Evolutionary conservation across 1,284 basidiomycete genomes (phyloP), one percentile per base, ranked within the genome.

Genomic region (Ceratobasidium sp.): DNA sequence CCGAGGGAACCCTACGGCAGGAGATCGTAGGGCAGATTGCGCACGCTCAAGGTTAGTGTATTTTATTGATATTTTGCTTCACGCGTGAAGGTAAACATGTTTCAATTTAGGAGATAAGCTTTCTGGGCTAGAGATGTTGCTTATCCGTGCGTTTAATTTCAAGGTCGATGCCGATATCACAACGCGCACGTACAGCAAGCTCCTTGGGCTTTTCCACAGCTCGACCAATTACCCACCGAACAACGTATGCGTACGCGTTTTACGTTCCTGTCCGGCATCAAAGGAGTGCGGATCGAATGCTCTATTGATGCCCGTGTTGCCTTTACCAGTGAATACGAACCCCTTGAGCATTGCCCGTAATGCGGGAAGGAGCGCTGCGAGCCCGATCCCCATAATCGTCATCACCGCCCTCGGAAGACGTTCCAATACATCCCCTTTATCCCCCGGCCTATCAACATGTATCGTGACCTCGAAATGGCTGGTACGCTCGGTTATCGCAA

Each of bases 401-500:
- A 22, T 14, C 45, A 29, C 41, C 44, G 33, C 36, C 36, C 64
- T 2, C 48, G 64, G 2, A 47, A 31, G 9, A 29, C 24, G 1
- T 78, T 76, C 56, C 59, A 22, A 17, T 78, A 78, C 47, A 31
- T 78, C 11, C 77, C 78, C 15, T 31, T 76, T 27, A 74, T 71
- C 27, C 76, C 66, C 36, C 75, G 56, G 1, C 54, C 77, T 0
- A 3, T 45, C 29, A 45, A 53, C 8, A 50, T 64, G 41, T 78
- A 67, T 53, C 41, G 31, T 5, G 60, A 56, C 29, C 31, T 24
- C 79, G 77, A 71, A 7, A 75, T 66, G n/a, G 78, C 79, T 0
- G 51, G 72, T 27, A 24, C 62, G 17, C 77, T 81, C 75, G 36
- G 41, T 24, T 81, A 82, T 69, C 80, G 80, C 15, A 77, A 78